Percentiles rank a stretch among this genome's conserved stretches.
Conservation (phyloP, 257 asterid species). For the Nicotiana knightiana region DNA sequence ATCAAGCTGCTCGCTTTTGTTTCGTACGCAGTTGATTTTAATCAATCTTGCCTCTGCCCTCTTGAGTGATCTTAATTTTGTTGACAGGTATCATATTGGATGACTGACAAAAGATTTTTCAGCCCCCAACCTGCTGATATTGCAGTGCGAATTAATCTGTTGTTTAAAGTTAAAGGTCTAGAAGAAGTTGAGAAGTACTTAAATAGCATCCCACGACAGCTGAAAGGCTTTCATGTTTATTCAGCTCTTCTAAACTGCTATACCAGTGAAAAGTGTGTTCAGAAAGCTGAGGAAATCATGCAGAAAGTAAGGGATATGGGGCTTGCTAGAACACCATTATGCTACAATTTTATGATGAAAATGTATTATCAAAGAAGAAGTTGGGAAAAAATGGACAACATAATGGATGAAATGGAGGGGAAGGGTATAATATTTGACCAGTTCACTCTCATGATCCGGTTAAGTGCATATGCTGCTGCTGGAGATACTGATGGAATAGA, state of each 20-base stretch:
- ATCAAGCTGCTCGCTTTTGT: neutral
- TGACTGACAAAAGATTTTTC: conserved; percentile 43
- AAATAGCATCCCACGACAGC: conserved; percentile 30
- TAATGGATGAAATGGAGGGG: conserved; percentile 54
- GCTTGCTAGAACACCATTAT: conserved; percentile 34
- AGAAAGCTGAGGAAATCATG: conserved; percentile 60
- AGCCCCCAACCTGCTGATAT: conserved; percentile 28
- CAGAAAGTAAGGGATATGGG: conserved; percentile 53
- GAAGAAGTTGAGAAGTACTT: conserved; percentile 51
- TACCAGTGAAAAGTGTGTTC: conserved; percentile 37
- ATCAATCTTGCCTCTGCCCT: neutral
- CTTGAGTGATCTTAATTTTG: neutral
- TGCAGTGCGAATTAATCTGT: conserved; percentile 43
- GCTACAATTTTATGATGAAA: conserved; percentile 66
- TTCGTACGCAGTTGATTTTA: neutral
- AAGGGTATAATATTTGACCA: conserved; percentile 36
- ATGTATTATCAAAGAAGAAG: conserved; percentile 36
- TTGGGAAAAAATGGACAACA: conserved; percentile 24
- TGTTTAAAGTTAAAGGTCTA: conserved; percentile 41
- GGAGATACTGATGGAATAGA: conserved; percentile 50
- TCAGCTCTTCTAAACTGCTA: conserved; percentile 67
- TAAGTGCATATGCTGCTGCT: conserved; percentile 41
- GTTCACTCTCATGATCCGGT: conserved; percentile 38
- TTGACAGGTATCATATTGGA: conserved; percentile 62
- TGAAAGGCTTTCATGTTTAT: conserved; percentile 26